Conservation (phyloP, 1,284 basidiomycete genomes). For the Cutaneotrichosporon cutaneum region DNA sequence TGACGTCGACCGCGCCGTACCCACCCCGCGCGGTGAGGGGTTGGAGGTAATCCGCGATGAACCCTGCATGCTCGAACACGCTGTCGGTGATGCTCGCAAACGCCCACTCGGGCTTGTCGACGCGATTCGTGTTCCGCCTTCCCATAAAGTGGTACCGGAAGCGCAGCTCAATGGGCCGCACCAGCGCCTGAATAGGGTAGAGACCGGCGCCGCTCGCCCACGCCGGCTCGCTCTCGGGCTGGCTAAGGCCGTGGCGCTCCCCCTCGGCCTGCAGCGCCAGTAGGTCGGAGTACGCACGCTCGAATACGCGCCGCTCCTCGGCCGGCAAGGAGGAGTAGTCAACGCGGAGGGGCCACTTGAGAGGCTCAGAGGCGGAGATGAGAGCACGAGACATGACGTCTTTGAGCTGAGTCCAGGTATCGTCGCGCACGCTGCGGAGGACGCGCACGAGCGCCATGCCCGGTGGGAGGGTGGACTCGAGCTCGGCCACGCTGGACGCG, state of each 20-base stretch:
- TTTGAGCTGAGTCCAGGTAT: constrained; percentile 75
- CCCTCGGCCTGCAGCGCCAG: constrained; percentile 71
- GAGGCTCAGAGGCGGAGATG: constrained; percentile 63
- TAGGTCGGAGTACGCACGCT: constrained; percentile 69
- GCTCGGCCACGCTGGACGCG: constrained; percentile 61
- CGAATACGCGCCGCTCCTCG: constrained; percentile 64
- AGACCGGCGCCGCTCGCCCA: constrained; percentile 56
- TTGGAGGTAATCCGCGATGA: constrained; percentile 75
- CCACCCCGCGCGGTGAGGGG: constrained; percentile 65
- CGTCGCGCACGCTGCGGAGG: constrained; percentile 60
- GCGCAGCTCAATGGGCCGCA: constrained; percentile 76
- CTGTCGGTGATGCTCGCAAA: constrained; percentile 85
- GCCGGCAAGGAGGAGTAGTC: constrained; percentile 61
- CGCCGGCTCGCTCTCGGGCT: constrained; percentile 12
- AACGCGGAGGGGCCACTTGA: constrained; percentile 75
- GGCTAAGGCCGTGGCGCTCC: constrained; percentile 14
- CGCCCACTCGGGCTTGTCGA: constrained; percentile 99
- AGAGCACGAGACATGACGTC: constrained; percentile 62
- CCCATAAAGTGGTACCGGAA: constrained; percentile 97
- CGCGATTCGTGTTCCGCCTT: constrained; percentile 76
- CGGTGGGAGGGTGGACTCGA: constrained; percentile 48
- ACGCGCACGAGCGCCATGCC: constrained; percentile 56
- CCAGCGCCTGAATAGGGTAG: constrained; percentile 79
- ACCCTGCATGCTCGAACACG: constrained; percentile 72
- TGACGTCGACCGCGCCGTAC: constrained; percentile 66